These are phyloP conservation scores for Tetrapisispora nanseiensis DNA, from an alignment of 805 yeast species.

Conservation along the genomic window DNA sequence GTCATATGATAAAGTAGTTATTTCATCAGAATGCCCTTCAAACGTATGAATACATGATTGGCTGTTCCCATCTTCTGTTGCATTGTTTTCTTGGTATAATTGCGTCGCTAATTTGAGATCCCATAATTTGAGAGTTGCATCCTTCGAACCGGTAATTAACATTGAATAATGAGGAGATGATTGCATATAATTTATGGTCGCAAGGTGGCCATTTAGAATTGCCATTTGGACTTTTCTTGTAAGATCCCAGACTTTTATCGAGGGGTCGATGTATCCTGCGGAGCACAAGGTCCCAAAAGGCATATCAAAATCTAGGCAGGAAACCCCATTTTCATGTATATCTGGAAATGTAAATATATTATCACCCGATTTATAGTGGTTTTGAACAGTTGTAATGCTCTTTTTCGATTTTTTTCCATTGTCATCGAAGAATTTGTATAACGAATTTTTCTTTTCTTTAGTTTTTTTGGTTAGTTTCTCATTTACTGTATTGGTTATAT, in stretches of 20 bases:
- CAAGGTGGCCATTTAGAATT: slow-evolving; percentile 39
- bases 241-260: slow-evolving; percentile 78
- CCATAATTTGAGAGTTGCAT: slow-evolving; percentile 57
- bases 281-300: slow-evolving; percentile 73
- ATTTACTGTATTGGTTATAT: slow-evolving; percentile 30
- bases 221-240: slow-evolving; percentile 41
- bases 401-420: slow-evolving; percentile 32
- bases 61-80: slow-evolving; percentile 8
- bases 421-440: slow-evolving; percentile 21
- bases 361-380: slow-evolving; percentile 51
- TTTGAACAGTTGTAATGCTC: slow-evolving; percentile 51
- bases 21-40: slow-evolving; percentile 57
- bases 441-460: slow-evolving; percentile 9
- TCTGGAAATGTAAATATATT: slow-evolving; percentile 36
- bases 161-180: slow-evolving; percentile 40
- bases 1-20: slow-evolving; percentile 51
- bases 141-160: slow-evolving; percentile 45
- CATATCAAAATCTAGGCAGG: slow-evolving; percentile 55
- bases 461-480: slow-evolving; percentile 31
- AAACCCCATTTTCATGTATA: slow-evolving; percentile 45
- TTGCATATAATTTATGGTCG: slow-evolving; percentile 51
- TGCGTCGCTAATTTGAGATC: slow-evolving; percentile 32
- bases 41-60: slow-evolving; percentile 39
- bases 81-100: slow-evolving; percentile 11
- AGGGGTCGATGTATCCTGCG: slow-evolving; percentile 61